phyloP scores from a whole-genome alignment of 2,329 filamentous ascomycete genomes.

The Trichoderma afroharzianum region DNA sequence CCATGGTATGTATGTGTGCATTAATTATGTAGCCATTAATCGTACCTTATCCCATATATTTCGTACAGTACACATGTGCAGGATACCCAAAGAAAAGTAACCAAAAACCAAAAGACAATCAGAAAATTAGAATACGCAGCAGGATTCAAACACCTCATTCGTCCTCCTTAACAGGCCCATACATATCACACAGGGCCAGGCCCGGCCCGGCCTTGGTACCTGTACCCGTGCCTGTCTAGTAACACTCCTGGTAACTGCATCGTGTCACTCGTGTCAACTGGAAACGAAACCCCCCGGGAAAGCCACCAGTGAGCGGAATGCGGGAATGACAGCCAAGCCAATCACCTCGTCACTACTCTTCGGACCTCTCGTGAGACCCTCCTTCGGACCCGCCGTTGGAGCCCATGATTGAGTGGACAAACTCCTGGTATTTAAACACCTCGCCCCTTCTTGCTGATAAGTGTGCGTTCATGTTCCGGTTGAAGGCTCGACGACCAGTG shows the following conservation, averaged over 20 bases:
- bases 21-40: not conserved
- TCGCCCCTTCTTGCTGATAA: slow-evolving; percentile 67
- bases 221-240: not conserved
- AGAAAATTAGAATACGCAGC: not conserved
- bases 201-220: not conserved
- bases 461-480: slow-evolving; percentile 53
- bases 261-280: slow-evolving; percentile 12
- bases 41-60: not conserved
- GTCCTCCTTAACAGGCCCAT: not conserved
- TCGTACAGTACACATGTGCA: slow-evolving; percentile 10
- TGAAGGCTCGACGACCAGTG: slow-evolving; percentile 78
- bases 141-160: not conserved
- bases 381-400: slow-evolving; percentile 39
- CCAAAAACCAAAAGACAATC: not conserved
- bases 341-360: slow-evolving; percentile 19
- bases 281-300: not conserved
- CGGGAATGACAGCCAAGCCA: not conserved
- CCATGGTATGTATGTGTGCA: not conserved
- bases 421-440: slow-evolving; percentile 91
- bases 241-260: not conserved
- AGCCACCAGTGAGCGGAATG: not conserved
- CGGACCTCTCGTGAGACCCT: slow-evolving; percentile 28
- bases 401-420: slow-evolving; percentile 68
- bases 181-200: not conserved
- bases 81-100: not conserved